Base-by-base conservation (phyloP, 2,329 filamentous ascomycete genomes). In the Grosmannia serpens region DNA sequence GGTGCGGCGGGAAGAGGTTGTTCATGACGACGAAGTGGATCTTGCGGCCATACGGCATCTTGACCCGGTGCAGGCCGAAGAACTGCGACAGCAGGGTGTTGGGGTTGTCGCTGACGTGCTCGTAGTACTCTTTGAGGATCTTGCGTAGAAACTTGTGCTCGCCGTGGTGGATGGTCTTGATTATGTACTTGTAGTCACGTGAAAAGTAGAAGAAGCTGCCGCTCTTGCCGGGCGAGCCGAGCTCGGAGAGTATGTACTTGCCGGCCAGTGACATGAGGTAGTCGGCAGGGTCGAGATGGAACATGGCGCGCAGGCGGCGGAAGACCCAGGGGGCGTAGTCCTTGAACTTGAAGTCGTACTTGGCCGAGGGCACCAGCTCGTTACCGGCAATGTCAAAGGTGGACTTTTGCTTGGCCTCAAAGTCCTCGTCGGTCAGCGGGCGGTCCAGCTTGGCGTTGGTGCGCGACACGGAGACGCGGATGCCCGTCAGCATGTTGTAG, bases 271-370 rank as follows among this genome's bases (percentile, higher is more conserved):
- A 99, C 85, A 99, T 95, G 61, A 99, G 84, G 70, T 99, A 99
- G 73, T 99, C 94, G 65, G 92, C 94, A 26, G 94, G 94, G 69
- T 99, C 94, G 58, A 97, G 83, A 66, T 87, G 85, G 76, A 99
- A 99, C 62, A 87, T 87, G 54, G 84, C 78, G 64, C 94, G 88
- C 50, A 99, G 80, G 73, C 91, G 89, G 67, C 94, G 89, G 74
- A 99, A 99, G 60, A 99, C 94, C 91, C 92, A 97, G 59, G 94
- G 94, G n/a, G 92, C 92, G 73, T 99, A 99, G 75, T 99, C 94
- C 76, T 99, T 99, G 80, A 99, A 99, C 74, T 99, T 99, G 84
- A 99, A 99, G 75, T 99, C 94, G 77, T 99, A 99, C 74, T 99
- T 97, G 65, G 94, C 91, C 62, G 92, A 96, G 26, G 94, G 94